Conservation (phyloP, 257 asterid genomes). For the Solanum lycopersicoides region DNA sequence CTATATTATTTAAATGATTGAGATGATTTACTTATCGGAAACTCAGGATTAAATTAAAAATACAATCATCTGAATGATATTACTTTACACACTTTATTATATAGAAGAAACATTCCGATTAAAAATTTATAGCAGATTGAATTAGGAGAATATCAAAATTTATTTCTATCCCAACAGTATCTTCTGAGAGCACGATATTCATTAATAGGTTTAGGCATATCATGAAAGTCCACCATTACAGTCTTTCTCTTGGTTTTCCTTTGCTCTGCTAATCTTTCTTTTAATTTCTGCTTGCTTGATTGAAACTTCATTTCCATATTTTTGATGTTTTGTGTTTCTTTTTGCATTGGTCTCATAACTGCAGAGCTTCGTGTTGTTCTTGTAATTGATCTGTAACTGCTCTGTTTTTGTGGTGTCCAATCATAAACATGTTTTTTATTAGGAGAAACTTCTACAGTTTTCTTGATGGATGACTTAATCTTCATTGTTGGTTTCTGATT, state of each 20-base stretch:
- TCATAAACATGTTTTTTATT: background rate
- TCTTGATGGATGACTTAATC: background rate
- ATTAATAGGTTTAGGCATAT: background rate
- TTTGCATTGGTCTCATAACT: background rate
- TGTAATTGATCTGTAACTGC: background rate
- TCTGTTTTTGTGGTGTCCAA: background rate
- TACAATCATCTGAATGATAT: background rate
- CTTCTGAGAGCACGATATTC: background rate
- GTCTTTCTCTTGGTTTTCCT: background rate
- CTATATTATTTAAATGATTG: background rate
- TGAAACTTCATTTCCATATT: background rate
- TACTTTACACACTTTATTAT: background rate
- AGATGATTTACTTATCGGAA: background rate
- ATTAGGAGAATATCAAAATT: background rate
- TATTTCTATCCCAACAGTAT: background rate
- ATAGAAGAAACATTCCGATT: background rate
- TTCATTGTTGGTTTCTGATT: background rate
- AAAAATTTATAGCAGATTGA: background rate
- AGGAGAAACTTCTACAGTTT: background rate
- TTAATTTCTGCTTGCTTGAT: background rate
- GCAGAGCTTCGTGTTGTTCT: background rate
- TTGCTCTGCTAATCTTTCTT: background rate
- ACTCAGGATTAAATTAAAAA: background rate
- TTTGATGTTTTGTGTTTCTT: background rate
- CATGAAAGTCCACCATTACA: background rate